Evolutionary conservation across 2,329 filamentous ascomycete genomes (phyloP), one percentile per base, ranked within the genome.

Genomic region (Fusarium poae): DNA sequence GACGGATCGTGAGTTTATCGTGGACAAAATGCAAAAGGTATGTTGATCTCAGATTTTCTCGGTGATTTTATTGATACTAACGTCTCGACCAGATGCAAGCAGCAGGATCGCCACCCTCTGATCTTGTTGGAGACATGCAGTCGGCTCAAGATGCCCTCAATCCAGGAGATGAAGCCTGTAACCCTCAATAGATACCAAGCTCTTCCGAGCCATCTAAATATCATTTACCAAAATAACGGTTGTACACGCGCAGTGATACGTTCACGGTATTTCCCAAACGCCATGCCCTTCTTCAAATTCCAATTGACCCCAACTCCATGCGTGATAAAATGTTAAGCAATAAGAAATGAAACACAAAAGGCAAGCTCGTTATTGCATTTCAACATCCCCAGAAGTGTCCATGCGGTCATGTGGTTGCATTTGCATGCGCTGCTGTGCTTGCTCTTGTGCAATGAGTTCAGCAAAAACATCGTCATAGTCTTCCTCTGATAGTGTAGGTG

Each of bases 11-110:
- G 93, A 97, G 77, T 97, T 94, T 79, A 96, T 99, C 74, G 95
- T 97, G 70, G 94, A 97, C 76, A 91, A 91, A 77, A 99, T 99
- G 96, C 95, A 98, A 79, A 95, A 95, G 89, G 95, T 97, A 80
- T 78, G 86, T 52, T 29, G 34, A 64, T 67, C 49, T 48, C 25
- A 13, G 25, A 4, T 44, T 13, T 21, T 52, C 42, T 13, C 15
- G n/a, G 12, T 37, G 20, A 27, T n/a, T 27, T 25, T 23, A 40
- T 52, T 21, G 30, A 44, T 15, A 55, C 48, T 63, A 23, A 68
- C 53, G 42, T 27, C 23, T 45, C 51, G 13, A 44, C 32, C 56
- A 97, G 95, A 99, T 99, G 96, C 96, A 99, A 94, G 91, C 91
- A 52, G 91, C 92, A 65, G 96, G 96, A 12, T 94, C 92, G 21